Conservation (phyloP, 2,329 filamentous ascomycete species). For the Pseudogymnoascus verrucosus region DNA sequence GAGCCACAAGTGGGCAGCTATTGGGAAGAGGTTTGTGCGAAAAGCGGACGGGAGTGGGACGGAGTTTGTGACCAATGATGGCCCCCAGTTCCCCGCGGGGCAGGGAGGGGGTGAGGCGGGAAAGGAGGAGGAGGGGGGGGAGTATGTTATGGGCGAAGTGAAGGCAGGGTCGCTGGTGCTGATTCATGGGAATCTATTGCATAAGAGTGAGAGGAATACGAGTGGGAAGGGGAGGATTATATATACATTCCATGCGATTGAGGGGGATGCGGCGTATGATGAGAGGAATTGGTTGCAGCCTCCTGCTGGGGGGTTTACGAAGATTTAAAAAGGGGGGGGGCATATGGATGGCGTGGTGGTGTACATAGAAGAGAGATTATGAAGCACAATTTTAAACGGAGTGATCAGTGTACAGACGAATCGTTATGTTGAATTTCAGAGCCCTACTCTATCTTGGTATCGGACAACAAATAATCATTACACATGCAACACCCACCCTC, state of each 20-base stretch:
- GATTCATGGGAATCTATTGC: conserved; percentile 91
- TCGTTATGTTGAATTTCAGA: neutral
- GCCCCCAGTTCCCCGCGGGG: conserved; percentile 52
- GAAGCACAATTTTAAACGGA: neutral
- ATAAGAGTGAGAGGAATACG: conserved; percentile 91
- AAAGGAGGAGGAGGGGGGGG: conserved; percentile 38
- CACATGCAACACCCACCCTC: neutral
- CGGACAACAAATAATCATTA: neutral
- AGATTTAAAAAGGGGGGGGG: conserved; percentile 16
- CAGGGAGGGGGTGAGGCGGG: conserved; percentile 34
- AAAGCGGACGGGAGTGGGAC: conserved; percentile 47
- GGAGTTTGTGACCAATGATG: conserved; percentile 64
- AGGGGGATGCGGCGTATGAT: conserved; percentile 72
- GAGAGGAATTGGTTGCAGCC: conserved; percentile 90
- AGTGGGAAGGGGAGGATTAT: conserved; percentile 84
- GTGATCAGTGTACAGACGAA: neutral
- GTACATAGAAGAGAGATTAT: neutral
- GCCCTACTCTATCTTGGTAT: neutral
- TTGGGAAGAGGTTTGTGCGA: conserved; percentile 70
- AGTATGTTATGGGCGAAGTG: conserved; percentile 76
- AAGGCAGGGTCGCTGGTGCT: conserved; percentile 85
- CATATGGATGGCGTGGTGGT: neutral
- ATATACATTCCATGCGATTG: conserved; percentile 96
- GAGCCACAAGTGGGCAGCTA: conserved; percentile 65
- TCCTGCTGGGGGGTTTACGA: conserved; percentile 65